Evolutionary conservation across 1,284 basidiomycete genomes (phyloP).

Genomic region (Amylostereum areolatum): DNA sequence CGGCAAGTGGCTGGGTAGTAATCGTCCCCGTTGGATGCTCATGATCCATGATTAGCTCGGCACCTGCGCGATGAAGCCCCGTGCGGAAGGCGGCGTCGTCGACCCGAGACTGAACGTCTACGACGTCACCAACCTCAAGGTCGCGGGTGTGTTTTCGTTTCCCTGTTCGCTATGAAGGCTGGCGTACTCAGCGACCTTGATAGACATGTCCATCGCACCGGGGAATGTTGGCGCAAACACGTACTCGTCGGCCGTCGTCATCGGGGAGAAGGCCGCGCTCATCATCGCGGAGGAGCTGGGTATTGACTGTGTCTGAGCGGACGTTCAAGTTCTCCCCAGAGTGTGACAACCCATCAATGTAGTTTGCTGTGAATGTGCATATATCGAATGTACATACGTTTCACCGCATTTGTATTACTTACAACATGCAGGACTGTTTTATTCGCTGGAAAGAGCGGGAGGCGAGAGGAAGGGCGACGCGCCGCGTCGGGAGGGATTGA

Average conservation of each 20-base stretch:
- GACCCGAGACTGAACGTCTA: conserved; percentile 55
- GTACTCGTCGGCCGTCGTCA: conserved; percentile 21
- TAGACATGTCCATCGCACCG: conserved; percentile 25
- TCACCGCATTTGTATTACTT: too few relatives aligned
- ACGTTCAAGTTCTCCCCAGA: too few relatives aligned
- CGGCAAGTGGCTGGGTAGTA: conserved; percentile 28
- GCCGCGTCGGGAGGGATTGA: too few relatives aligned
- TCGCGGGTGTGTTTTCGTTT: conserved; percentile 17
- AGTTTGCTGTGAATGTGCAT: too few relatives aligned
- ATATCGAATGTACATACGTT: too few relatives aligned
- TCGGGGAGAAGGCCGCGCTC: conserved; percentile 24
- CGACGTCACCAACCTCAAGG: conserved; percentile 26
- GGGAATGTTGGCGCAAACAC: conserved; percentile 27
- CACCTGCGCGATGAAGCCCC: conserved; percentile 59
- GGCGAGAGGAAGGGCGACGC: too few relatives aligned
- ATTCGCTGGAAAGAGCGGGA: too few relatives aligned
- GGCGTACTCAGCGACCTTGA: conserved; percentile 13
- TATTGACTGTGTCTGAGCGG: too few relatives aligned
- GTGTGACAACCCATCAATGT: too few relatives aligned
- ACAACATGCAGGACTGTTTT: too few relatives aligned
- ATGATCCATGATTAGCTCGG: conserved; percentile 32
- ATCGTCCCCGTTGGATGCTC: background rate
- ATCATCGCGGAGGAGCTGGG: conserved; percentile 22
- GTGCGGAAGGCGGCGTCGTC: conserved; percentile 51
- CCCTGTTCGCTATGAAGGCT: background rate